Evolutionary conservation across 129 eudicot genomes (phyloP).

Genomic region (Heracleum sosnowskyi): DNA sequence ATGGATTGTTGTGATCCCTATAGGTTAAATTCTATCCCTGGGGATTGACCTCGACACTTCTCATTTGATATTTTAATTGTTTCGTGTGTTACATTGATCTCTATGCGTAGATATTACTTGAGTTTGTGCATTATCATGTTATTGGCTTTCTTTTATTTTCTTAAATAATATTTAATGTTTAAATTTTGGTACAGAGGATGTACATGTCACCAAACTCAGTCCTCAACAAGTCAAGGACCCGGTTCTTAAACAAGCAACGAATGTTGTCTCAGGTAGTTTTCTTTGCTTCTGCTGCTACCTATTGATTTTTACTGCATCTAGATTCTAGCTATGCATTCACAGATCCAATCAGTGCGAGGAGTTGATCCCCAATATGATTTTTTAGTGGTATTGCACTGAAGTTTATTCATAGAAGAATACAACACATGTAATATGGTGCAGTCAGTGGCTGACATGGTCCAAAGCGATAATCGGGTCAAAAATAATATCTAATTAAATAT

Average conservation of each 20-base stretch:
- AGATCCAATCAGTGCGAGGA: not conserved
- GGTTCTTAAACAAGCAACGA: slow-evolving; percentile 65
- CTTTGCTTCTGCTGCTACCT: not conserved
- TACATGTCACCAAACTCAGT: slow-evolving; percentile 73
- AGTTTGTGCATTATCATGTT: not conserved
- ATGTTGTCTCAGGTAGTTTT: slow-evolving; percentile 52
- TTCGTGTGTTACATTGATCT: not conserved
- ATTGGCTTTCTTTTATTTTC: not conserved
- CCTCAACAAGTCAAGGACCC: slow-evolving; percentile 72
- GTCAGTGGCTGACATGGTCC: not conserved
- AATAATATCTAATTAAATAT: not conserved
- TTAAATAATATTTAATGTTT: not conserved
- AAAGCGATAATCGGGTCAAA: not conserved
- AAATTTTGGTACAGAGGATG: slow-evolving; percentile 51
- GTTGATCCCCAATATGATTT: not conserved
- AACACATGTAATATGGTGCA: not conserved
- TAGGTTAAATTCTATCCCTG: not conserved
- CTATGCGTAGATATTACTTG: not conserved
- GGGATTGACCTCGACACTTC: not conserved
- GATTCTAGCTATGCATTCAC: not conserved
- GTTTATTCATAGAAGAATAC: not conserved
- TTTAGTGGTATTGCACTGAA: not conserved
- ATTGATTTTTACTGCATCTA: not conserved
- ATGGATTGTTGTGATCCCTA: not conserved
- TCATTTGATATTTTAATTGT: not conserved